Conservation (phyloP, 1,139 yeast genomes). For the Yamadazyma taylorii region DNA sequence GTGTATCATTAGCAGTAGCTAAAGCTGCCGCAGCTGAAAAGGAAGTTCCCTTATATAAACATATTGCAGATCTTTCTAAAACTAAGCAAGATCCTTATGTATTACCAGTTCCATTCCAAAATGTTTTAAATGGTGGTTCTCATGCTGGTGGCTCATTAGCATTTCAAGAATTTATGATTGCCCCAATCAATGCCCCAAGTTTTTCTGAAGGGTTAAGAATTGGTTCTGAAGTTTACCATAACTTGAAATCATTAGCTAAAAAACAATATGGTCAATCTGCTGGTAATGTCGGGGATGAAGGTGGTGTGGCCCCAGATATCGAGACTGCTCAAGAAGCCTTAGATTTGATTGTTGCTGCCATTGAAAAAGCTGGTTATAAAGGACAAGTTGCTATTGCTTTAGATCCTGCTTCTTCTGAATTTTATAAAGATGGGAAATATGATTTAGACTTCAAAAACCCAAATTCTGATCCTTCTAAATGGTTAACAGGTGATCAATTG, state of each 20-base stretch:
- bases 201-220: constrained; percentile 88
- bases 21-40: constrained; percentile 89
- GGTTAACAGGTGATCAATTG: constrained; percentile 79
- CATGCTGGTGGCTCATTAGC: constrained; percentile 97
- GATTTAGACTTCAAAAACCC: constrained; percentile 94
- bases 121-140: constrained; percentile 94
- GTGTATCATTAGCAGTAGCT: constrained; percentile 84
- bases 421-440: constrained; percentile 88
- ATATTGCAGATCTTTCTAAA: constrained; percentile 65
- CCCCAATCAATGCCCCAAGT: constrained; percentile 75
- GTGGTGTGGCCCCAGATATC: constrained; percentile 95
- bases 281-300: constrained; percentile 97
- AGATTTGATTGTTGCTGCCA: constrained; percentile 81
- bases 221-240: constrained; percentile 91
- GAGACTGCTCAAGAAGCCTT: constrained; percentile 87
- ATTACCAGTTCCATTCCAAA: constrained; percentile 89
- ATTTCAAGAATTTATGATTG: constrained; percentile 95
- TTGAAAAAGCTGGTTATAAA: constrained; percentile 82
- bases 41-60: constrained; percentile 76
- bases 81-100: constrained; percentile 64
- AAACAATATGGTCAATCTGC: constrained; percentile 88
- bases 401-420: constrained; percentile 90
- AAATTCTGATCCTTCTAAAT: constrained; percentile 75
- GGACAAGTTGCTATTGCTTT: constrained; percentile 82
- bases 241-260: constrained; percentile 80